Percentiles rank a stretch among this genome's conserved stretches.
phyloP scores from a whole-genome alignment of 2,329 filamentous ascomycete genomes.

The Akanthomyces lecanii region DNA sequence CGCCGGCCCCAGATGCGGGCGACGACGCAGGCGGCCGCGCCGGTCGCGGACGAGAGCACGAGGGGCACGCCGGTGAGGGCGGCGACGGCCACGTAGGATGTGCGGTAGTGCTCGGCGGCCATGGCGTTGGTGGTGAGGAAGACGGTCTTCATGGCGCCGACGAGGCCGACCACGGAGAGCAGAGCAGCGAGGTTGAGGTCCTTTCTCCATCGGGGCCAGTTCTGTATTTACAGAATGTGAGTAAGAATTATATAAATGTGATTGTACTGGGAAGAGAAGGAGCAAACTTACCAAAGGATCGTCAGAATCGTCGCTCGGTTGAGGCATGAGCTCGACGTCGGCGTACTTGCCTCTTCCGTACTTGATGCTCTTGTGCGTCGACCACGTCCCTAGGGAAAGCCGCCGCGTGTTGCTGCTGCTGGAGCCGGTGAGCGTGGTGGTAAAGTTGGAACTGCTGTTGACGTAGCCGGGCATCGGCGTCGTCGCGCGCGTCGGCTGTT shows the following conservation, averaged over 20 bases:
- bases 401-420: conserved; percentile 13
- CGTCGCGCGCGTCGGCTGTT: not conserved
- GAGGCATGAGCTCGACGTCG: conserved; percentile 46
- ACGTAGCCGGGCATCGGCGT: not conserved
- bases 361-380: conserved; percentile 35
- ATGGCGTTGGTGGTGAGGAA: conserved; percentile 45
- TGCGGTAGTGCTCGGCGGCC: conserved; percentile 39
- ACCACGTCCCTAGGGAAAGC: conserved; percentile 18
- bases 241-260: not conserved
- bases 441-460: conserved; percentile 11
- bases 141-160: conserved; percentile 51
- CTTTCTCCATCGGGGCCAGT: conserved; percentile 54
- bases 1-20: conserved; percentile 50
- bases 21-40: conserved; percentile 38
- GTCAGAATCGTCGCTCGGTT: conserved; percentile 50
- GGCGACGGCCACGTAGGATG: conserved; percentile 45
- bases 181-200: conserved; percentile 45
- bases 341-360: conserved; percentile 43
- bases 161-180: conserved; percentile 42
- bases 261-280: not conserved
- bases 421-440: not conserved
- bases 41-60: conserved; percentile 45
- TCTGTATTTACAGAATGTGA: conserved; percentile 32
- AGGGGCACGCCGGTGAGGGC: conserved; percentile 51
- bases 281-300: conserved; percentile 47